phyloP scores from a whole-genome alignment of 2,329 filamentous ascomycete genomes.

The Penicillium capsulatum region DNA sequence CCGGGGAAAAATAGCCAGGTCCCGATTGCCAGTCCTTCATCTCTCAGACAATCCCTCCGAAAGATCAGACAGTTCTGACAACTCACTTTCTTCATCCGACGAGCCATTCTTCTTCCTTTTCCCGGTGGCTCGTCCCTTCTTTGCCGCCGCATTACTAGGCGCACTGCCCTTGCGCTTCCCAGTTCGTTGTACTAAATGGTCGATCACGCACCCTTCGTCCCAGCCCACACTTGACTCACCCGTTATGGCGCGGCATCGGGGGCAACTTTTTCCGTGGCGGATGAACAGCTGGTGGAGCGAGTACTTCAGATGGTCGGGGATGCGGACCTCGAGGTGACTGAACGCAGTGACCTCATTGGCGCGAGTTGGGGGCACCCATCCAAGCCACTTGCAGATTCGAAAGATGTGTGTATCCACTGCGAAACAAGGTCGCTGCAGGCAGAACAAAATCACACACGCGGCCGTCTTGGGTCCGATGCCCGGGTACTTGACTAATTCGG shows the following conservation, averaged over 20 bases:
- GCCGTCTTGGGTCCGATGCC: constrained; percentile 65
- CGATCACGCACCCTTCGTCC: constrained; percentile 61
- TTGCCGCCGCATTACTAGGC: too few relatives aligned
- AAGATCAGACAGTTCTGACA: too few relatives aligned
- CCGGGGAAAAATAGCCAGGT: too few relatives aligned
- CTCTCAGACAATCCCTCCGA: too few relatives aligned
- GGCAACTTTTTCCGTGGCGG: constrained; percentile 59
- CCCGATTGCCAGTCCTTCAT: too few relatives aligned
- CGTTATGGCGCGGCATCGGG: constrained; percentile 58
- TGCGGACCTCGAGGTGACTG: constrained; percentile 56
- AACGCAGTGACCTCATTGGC: constrained; percentile 50
- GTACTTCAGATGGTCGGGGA: constrained; percentile 62
- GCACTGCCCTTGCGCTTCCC: constrained; percentile 45
- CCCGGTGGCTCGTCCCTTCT: too few relatives aligned
- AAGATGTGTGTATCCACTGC: constrained; percentile 66
- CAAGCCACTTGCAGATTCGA: constrained; percentile 58
- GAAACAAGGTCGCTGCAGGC: constrained; percentile 59
- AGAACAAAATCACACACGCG: constrained; percentile 62
- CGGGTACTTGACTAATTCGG: constrained; percentile 55
- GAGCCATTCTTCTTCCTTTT: too few relatives aligned
- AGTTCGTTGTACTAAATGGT: constrained; percentile 57
- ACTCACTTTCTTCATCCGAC: too few relatives aligned
- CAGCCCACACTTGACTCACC: constrained; percentile 59
- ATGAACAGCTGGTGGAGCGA: constrained; percentile 60
- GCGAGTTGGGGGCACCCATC: constrained; percentile 54